These are phyloP conservation scores for Botrytis porri DNA, from an alignment of 2,329 filamentous ascomycete species.

Conservation along the genomic window DNA sequence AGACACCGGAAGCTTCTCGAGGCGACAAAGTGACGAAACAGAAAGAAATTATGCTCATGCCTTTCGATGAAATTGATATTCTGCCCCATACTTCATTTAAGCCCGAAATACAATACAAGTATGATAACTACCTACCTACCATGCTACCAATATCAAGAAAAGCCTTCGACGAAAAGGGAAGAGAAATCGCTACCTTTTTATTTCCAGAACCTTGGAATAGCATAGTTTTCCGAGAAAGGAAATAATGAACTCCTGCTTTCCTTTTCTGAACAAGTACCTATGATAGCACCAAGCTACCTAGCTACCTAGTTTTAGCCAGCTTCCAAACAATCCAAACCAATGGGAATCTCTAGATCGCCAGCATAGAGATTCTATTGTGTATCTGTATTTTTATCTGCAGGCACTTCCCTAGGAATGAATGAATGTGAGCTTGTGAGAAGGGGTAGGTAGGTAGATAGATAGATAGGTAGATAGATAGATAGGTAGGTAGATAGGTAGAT, in stretches of 20 bases:
- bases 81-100: neutral
- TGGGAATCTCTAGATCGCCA: neutral
- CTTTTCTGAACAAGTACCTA: neutral
- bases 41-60: neutral
- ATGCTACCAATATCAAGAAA: neutral
- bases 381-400: neutral
- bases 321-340: neutral
- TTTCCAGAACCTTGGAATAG: no score
- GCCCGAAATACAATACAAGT: neutral
- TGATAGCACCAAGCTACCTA: neutral
- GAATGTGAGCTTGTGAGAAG: no score
- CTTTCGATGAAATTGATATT: neutral
- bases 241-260: neutral
- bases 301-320: neutral
- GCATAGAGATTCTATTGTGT: neutral
- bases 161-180: accelerated
- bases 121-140: neutral
- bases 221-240: neutral
- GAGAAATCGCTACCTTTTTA: neutral
- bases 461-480: neutral
- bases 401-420: neutral
- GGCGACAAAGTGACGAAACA: neutral
- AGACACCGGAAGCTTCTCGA: neutral
- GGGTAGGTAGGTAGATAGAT: no score
- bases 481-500: no score